Base-by-base conservation (phyloP, 257 asterid genomes). In the Verbascum thapsus region DNA sequence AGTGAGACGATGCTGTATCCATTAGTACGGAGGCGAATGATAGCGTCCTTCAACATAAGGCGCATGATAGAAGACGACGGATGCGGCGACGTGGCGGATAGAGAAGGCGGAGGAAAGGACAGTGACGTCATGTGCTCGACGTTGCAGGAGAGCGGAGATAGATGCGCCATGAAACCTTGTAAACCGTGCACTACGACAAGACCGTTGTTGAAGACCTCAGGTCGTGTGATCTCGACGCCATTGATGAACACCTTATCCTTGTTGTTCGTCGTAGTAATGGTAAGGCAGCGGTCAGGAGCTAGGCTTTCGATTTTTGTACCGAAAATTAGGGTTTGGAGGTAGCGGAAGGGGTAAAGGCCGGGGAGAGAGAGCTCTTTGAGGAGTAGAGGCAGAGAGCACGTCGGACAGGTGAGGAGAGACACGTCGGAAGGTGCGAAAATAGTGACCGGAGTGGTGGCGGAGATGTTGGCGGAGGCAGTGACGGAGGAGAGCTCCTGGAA, bases 361-460 rank as follows among this genome's bases (percentile, higher is more conserved):
- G 98, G 94, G 67, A 88, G 72, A 0, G 96, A 64, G 75, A 83
- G 88, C 76, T 91, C 98, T 71, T 83, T 85, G 49, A 91, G 86
- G 65, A 91, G 96, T 37, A 76, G 74, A 1, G 88, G 75, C 15
- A 79, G 48, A 10, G 86, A 78, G 58, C 98, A 91, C 7, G 95
- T 53, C 6, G 85, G 72, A 37, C 98, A 91, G n/a, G 87, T 75
- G 75, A 85, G 83, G 44, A 91, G 84, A 0, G 98, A 88, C 49
- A 91, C 72, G 53, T 88, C 98, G 55, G 94, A 69, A 6, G 95
- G 86, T 10, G 96, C 91, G 76, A 91, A 88, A 16, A 91, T 73
- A 32, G 98, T 91, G 72, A 88, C 42, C 6, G 96, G 96, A 39
- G 90, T 76, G 64, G 74, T 60, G 78, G 77, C 73, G 73, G 95